These are phyloP conservation scores for Penicillium sumatraense DNA, from an alignment of 2,329 filamentous ascomycete genomes.

Conservation along the genomic window DNA sequence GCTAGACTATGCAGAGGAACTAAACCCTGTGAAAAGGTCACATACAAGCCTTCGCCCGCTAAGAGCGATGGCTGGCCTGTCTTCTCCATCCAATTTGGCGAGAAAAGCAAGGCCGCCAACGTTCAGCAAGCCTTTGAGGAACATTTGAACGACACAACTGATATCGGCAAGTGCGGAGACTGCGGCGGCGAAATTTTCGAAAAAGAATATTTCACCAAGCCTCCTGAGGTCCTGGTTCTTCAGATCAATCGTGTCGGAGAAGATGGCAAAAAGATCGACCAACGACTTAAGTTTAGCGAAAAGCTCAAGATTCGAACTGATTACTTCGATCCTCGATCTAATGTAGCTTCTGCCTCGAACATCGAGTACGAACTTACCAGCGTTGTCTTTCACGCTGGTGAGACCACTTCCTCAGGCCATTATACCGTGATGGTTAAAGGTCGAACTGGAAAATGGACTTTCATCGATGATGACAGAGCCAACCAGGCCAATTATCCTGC, in stretches of 20 bases:
- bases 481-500: neutral
- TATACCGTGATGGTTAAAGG: conserved; percentile 29
- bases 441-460: conserved; percentile 20
- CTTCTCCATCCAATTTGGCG: neutral
- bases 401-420: conserved; percentile 18
- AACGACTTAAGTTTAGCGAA: neutral
- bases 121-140: neutral
- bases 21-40: neutral
- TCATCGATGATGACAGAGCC: conserved; percentile 14
- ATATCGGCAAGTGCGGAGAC: neutral
- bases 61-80: neutral
- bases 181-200: neutral
- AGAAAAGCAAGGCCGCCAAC: neutral
- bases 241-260: conserved; percentile 19
- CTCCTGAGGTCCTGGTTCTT: conserved; percentile 29
- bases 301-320: neutral
- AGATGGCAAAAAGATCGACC: neutral
- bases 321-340: neutral
- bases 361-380: conserved; percentile 32
- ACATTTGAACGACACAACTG: neutral
- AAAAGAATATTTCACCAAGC: conserved; percentile 7
- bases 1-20: neutral
- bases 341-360: neutral
- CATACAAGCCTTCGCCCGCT: neutral
- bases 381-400: conserved; percentile 28